These are phyloP conservation scores for Lolium rigidum DNA, from an alignment of 176 grass and related monocot species.

Conservation along the genomic window DNA sequence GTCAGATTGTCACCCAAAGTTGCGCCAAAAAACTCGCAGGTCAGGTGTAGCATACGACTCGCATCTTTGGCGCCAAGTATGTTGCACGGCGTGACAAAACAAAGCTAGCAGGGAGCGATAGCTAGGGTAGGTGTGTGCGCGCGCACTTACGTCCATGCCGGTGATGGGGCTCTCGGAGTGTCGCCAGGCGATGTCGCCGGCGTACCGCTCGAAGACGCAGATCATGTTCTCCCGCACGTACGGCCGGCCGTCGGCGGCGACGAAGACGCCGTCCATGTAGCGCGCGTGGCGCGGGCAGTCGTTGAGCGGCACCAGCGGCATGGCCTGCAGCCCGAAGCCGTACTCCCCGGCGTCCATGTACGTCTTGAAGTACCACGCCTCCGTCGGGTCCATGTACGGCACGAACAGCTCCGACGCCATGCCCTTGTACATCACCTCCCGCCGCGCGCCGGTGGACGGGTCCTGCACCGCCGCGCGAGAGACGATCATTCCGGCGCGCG, in stretches of 20 bases:
- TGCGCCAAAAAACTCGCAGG: background rate
- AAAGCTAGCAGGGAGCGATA: background rate
- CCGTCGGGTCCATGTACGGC: conserved; percentile 95
- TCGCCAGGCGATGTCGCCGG: conserved; percentile 81
- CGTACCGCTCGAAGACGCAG: conserved; percentile 88
- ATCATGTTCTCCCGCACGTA: conserved; percentile 83
- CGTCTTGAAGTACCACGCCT: conserved; percentile 99
- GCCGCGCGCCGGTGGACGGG: conserved; percentile 45
- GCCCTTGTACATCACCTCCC: conserved; percentile 89
- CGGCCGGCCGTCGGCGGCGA: conserved; percentile 66
- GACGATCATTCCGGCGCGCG: conserved; percentile 78
- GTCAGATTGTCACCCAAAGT: background rate
- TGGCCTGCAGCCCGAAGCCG: conserved; percentile 83
- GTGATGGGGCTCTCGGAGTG: conserved; percentile 96
- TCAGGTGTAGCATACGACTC: background rate
- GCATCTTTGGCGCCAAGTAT: background rate
- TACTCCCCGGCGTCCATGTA: conserved; percentile 98
- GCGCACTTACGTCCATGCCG: conserved; percentile 66
- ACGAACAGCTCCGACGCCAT: conserved; percentile 91
- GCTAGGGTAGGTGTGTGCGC: background rate
- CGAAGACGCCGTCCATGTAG: conserved; percentile 80
- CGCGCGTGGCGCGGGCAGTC: conserved; percentile 87
- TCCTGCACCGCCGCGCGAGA: conserved; percentile 57
- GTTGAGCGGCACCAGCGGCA: conserved; percentile 90
- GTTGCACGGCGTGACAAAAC: background rate